Evolutionary conservation across 768 basidiomycete genomes (phyloP).

Genomic region (Boletellus ananas): DNA sequence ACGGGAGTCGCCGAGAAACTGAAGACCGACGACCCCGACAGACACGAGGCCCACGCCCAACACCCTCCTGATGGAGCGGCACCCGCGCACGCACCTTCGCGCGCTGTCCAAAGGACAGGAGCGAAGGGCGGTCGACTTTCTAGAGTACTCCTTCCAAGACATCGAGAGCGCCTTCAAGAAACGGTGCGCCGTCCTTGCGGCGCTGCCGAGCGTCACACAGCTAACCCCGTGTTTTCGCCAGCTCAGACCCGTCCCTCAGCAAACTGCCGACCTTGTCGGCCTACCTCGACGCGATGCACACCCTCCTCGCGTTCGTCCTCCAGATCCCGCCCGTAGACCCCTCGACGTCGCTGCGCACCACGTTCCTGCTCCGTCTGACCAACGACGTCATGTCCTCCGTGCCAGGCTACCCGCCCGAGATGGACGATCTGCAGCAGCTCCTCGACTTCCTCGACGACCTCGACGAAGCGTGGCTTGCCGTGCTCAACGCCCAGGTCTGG

Average conservation of each 20-base stretch:
- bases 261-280: constrained; percentile 52
- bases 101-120: constrained; percentile 58
- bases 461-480: constrained; percentile 70
- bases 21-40: too few species aligned
- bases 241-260: constrained; percentile 37
- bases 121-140: constrained; percentile 55
- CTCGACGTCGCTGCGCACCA: constrained; percentile 61
- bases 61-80: too few species aligned
- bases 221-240: not conserved
- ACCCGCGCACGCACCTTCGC: not conserved
- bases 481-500: constrained; percentile 65
- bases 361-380: constrained; percentile 69
- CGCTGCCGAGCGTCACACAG: too few species aligned
- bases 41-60: too few species aligned
- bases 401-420: constrained; percentile 53
- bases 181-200: constrained; percentile 46
- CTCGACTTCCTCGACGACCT: constrained; percentile 70
- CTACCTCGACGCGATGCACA: constrained; percentile 57
- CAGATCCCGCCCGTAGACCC: constrained; percentile 74
- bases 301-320: constrained; percentile 57
- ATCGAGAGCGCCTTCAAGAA: constrained; percentile 71
- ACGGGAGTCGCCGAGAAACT: too few species aligned
- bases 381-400: constrained; percentile 60
- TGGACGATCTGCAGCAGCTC: constrained; percentile 45
- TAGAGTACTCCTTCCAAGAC: constrained; percentile 63